Base-by-base conservation (phyloP, 2,329 filamentous ascomycete species). In the Clonostachys rosea region DNA sequence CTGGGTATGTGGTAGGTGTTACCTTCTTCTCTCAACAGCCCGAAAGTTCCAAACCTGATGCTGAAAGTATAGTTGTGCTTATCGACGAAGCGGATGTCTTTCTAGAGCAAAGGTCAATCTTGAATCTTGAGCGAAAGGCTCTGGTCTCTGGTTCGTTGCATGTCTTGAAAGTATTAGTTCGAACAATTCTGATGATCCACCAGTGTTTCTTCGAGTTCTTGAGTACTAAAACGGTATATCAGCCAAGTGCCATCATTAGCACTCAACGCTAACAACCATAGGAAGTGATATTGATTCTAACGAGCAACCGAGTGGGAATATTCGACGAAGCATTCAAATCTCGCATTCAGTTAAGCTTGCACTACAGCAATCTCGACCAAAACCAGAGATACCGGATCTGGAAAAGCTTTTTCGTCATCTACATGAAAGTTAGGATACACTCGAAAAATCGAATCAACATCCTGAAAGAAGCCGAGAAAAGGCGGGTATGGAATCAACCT, bases 71-170 rank as follows among this genome's bases (percentile, higher is more conserved):
- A 39, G 61, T 70, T 9, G 50, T 69, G 6, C 52, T 69, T 2
- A 57, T 70, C 0, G 67, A 70, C 9, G 64, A 68, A 43, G 65
- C 63, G 0, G 65, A 68, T 44, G 59, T 66, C 1, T 68, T 68
- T 52, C 54, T 68, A 0, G 54, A 57, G 0, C 55, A 58, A 40
- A 54, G 65, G 34, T 57, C 55, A 33, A 57, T 57, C 46, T 51
- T 44, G 1, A 60, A 66, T 37, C 56, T 67, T 53, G 57, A 58
- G 43, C 53, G 62, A 1, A 69, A 69, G 14, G 63, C 62, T 5
- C 56, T 70, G 1, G 67, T 70, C 1, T 67, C 65, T 0, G 71
- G 74, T 2, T 75, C 75, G 53, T 60, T 76, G 5, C 63, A 70
- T 5, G 62, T 71, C 0, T 59, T 76, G 0, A 72, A 75, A 54